Conservation (phyloP, 192 early-diverging fungal species). For the Gonapodya sp. region DNA sequence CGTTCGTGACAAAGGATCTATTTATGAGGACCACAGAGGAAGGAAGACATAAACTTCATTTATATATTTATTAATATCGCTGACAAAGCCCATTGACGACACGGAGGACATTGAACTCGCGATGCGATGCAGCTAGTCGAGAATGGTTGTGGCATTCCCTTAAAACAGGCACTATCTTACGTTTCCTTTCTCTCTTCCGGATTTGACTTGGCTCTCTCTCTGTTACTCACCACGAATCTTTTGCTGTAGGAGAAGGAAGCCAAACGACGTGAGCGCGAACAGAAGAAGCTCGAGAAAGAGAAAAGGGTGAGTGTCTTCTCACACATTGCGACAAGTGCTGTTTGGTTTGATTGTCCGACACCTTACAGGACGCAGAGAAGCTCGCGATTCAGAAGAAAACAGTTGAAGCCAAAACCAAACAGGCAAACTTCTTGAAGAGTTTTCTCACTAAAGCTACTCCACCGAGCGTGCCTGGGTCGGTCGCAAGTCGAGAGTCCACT, state of each 20-base stretch:
- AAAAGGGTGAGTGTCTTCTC: background rate
- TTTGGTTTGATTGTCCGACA: no score
- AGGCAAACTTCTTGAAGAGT: background rate
- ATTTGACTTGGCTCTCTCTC: no score
- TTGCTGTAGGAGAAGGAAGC: background rate
- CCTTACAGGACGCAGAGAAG: background rate
- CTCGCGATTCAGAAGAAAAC: background rate
- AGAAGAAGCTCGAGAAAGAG: background rate
- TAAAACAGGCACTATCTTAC: no score
- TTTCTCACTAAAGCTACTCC: no score
- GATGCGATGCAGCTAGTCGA: no score
- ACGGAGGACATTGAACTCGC: no score
- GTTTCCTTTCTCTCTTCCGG: no score
- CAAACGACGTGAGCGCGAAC: background rate
- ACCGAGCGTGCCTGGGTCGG: no score
- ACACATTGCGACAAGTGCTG: background rate
- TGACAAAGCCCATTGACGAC: no score
- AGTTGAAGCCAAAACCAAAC: background rate
- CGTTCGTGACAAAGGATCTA: background rate
- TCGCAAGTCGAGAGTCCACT: no score
- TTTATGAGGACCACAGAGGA: background rate
- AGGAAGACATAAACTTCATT: background rate
- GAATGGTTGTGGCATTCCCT: no score
- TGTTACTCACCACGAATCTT: background rate
- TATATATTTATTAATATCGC: no score